Evolutionary conservation across 257 asterid genomes (phyloP).

Genomic region (Solanum chilense): DNA sequence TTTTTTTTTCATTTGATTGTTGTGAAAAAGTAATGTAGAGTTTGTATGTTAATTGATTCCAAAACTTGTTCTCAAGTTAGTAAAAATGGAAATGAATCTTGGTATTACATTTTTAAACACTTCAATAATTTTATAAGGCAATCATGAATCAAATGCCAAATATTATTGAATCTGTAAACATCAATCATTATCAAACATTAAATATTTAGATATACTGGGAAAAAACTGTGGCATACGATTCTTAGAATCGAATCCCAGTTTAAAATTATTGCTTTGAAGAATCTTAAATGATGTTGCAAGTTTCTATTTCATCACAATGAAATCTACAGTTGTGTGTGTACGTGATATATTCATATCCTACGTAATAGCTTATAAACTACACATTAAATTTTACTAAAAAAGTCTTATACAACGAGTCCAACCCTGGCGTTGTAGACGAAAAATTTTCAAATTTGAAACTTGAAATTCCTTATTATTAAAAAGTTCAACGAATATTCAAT

Average conservation of each 20-base stretch:
- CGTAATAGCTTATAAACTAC: no score
- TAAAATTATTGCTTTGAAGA: neutral
- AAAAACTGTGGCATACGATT: neutral
- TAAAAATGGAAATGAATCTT: neutral
- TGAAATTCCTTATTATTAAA: rapidly evolving
- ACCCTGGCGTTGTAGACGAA: rapidly evolving
- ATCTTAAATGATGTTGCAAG: neutral
- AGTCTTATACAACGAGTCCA: neutral
- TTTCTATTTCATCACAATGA: neutral
- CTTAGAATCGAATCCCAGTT: neutral
- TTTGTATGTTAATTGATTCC: no score
- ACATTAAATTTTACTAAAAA: rapidly evolving
- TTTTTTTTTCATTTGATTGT: no score
- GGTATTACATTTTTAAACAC: neutral
- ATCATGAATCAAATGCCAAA: neutral
- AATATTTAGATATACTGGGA: neutral
- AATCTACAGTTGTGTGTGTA: neutral
- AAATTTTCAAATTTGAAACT: no score
- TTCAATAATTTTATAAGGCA: neutral
- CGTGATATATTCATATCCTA: rapidly evolving
- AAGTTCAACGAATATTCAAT: neutral
- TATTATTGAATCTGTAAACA: neutral
- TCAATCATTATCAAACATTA: neutral
- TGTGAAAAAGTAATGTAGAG: no score
- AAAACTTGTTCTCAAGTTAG: no score